Percentiles rank a stretch among this genome's conserved stretches.
Conservation (phyloP, 2,329 filamentous ascomycete genomes). For the Claviceps purpurea region DNA sequence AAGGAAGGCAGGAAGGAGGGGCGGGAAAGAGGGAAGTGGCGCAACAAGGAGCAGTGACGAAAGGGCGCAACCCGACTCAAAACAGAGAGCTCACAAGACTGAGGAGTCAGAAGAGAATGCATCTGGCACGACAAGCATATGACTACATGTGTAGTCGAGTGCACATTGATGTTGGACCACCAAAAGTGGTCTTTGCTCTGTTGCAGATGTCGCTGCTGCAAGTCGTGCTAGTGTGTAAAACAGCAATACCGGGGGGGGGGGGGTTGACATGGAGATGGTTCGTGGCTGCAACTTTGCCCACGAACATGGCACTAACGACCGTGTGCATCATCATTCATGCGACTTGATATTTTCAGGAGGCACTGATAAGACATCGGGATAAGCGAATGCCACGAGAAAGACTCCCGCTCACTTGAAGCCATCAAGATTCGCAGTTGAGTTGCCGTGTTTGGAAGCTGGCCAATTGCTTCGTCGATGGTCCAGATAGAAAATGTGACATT, state of each 20-base stretch:
- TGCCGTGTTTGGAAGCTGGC: background rate
- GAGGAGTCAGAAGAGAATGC: background rate
- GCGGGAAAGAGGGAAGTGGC: background rate
- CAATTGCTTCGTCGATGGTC: background rate
- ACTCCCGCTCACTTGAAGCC: background rate
- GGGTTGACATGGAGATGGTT: background rate
- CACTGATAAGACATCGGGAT: background rate
- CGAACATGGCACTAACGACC: background rate
- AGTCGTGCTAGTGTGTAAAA: background rate
- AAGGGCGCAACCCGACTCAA: background rate
- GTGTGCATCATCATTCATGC: background rate
- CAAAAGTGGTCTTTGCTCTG: background rate
- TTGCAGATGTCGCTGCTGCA: background rate
- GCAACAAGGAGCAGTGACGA: background rate
- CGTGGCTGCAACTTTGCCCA: background rate
- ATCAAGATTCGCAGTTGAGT: background rate
- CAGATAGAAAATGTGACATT: background rate
- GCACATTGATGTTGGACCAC: background rate
- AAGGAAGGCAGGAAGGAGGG: background rate
- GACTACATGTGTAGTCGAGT: background rate
- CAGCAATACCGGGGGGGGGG: no score
- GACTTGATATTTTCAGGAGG: background rate
- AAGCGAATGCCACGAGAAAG: background rate
- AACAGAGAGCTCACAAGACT: background rate
- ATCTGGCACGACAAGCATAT: background rate